Base-by-base conservation (phyloP, 2,329 filamentous ascomycete species). In the Blumeriella jaapii region DNA sequence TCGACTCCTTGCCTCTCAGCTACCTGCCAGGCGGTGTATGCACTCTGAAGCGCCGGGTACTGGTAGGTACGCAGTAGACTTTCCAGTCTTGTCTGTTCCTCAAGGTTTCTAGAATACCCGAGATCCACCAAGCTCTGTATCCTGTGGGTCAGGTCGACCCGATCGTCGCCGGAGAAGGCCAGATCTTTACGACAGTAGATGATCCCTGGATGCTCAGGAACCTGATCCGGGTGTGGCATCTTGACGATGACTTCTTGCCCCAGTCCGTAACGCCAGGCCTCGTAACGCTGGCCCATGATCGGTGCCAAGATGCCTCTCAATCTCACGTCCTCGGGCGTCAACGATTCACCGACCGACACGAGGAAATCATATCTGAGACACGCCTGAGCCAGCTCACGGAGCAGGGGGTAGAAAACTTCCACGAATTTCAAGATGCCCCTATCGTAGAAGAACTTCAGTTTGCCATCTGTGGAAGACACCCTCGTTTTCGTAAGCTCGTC, bases 371-470 rank as follows among this genome's bases (percentile, higher is more conserved):
- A 37, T 24, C 3, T 18, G 4, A 31, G 10, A 29, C 29, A 44
- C 6, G 38, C 31, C 6, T 29, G 19, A 6, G 37, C 30, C 9
- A 44, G 28, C 3, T 20, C 15, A 4, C 34, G 38, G 22, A 44
- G 29, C 12, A 24, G 26, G 4, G 38, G 38, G 29, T 38, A 36
- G 2, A 32, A 37, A 7, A 42, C 12, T 24, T 37, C 17, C 6
- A 35, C n/a, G n/a, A n/a, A n/a, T n/a, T n/a, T n/a, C n/a, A n/a
- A n/a, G n/a, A n/a, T n/a, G n/a, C n/a, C n/a, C n/a, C n/a, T n/a
- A n/a, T n/a, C n/a, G n/a, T n/a, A n/a, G n/a, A n/a, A n/a, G n/a
- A n/a, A n/a, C n/a, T n/a, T n/a, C n/a, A n/a, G n/a, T n/a, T n/a
- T n/a, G n/a, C n/a, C n/a, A n/a, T n/a, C n/a, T 24, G 17, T 20